Evolutionary conservation across 2,329 filamentous ascomycete genomes (phyloP).

Genomic region (Aspergillus vadensis): DNA sequence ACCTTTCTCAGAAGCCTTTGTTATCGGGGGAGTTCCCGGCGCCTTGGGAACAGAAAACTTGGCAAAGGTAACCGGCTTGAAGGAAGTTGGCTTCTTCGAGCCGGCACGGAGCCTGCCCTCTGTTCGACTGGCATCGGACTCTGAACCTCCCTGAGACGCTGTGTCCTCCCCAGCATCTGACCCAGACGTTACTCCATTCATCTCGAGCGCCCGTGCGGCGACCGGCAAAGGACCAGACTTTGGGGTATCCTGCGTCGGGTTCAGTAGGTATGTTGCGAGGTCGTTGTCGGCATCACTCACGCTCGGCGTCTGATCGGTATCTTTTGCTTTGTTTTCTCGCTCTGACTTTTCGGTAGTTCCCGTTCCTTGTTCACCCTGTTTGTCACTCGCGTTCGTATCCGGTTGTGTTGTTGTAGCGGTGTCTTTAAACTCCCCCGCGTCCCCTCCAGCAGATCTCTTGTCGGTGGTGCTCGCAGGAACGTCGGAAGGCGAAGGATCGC

Average conservation of each 20-base stretch:
- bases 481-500: constrained; percentile 65
- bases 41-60: constrained; percentile 68
- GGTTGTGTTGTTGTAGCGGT: constrained; percentile 38
- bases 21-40: constrained; percentile 52
- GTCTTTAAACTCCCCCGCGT: constrained; percentile 46
- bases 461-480: constrained; percentile 63
- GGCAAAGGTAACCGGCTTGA: constrained; percentile 67
- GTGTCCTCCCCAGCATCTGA: constrained; percentile 44
- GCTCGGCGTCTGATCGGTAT: constrained; percentile 28
- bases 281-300: constrained; percentile 30
- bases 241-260: constrained; percentile 27
- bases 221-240: constrained; percentile 37
- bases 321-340: constrained; percentile 27
- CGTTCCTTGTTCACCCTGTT: constrained; percentile 28
- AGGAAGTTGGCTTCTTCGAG: constrained; percentile 63
- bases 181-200: constrained; percentile 40
- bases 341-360: constrained; percentile 22
- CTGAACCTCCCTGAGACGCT: constrained; percentile 55
- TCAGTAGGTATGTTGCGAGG: constrained; percentile 24
- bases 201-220: constrained; percentile 40
- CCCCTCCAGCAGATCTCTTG: constrained; percentile 55
- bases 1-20: constrained; percentile 60
- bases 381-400: constrained; percentile 28
- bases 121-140: constrained; percentile 63
- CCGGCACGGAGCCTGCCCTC: constrained; percentile 52